Base-by-base conservation (phyloP, 2,329 filamentous ascomycete species). In the Beauveria sp. region DNA sequence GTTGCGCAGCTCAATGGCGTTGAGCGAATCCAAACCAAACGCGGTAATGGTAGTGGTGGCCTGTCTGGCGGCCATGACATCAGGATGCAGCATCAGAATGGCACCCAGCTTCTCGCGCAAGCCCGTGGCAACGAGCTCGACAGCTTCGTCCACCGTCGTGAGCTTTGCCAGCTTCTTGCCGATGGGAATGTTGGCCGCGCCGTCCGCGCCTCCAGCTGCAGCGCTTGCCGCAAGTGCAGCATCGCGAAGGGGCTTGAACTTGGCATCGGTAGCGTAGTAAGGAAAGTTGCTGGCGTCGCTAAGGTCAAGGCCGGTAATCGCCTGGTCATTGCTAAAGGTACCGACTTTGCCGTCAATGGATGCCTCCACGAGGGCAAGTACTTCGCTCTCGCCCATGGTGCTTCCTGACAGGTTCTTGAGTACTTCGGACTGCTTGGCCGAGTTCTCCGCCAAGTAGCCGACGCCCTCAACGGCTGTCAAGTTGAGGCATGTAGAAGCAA, bases 251-350 rank as follows among this genome's bases (percentile, higher is more conserved):
- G 77, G 73, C 61, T 78, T 77, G 71, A 84, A 84, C 68, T 82
- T 84, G 59, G 78, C 79, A 54, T 86, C 83, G 2, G 75, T 68
- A 3, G 77, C 77, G 77, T 82, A 85, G 72, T 83, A 85, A 0
- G 80, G 81, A 55, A 77, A 70, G 66, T 75, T 71, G 3, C 71
- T 71, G 6, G 75, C 74, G 24, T 75, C 79, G 8, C 65, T 65
- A 64, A 84, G 78, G 60, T 77, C 75, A 68, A 85, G 77, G 2
- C 83, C 83, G 0, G 82, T 84, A 64, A 85, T 81, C 43, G 76
- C 77, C 66, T 85, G 82, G 48, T 72, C 75, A 61, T 78, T 76
- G 69, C 79, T 83, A 0, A 74, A 70, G 0, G 67, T 65, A 0
- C 69, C 69, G 4, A 82, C 66, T 31, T 75, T 72, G 1, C 80